A percentile compares a stretch with the other conserved stretches of the same genome.
Evolutionary conservation across 2,329 filamentous ascomycete species (phyloP).

Genomic region (Diaporthe sp.): DNA sequence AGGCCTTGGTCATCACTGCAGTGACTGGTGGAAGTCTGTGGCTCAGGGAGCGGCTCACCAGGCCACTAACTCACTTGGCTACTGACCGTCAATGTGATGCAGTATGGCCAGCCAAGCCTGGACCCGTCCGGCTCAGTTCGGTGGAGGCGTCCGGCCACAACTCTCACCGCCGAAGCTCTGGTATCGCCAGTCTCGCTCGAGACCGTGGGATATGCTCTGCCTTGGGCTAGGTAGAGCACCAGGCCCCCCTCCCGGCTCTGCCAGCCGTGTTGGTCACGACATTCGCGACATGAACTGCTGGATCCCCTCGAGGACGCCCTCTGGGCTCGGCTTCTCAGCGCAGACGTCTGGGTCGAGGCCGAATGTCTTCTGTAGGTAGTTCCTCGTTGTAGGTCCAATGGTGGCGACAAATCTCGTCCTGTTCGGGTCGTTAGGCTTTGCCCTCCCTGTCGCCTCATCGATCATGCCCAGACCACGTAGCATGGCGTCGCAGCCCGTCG

Average conservation of each 20-base stretch:
- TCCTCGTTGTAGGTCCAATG: constrained; percentile 92
- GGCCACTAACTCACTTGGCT: neutral
- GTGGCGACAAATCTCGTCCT: constrained; percentile 77
- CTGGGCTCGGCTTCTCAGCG: constrained; percentile 82
- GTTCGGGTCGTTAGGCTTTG: constrained; percentile 40
- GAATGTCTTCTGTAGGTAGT: constrained; percentile 75
- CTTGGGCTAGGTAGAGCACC: neutral
- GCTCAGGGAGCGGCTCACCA: neutral
- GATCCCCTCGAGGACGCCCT: constrained; percentile 80
- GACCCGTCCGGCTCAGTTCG: neutral
- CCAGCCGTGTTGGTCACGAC: neutral
- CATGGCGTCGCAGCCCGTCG: constrained; percentile 72
- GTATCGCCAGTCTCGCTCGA: neutral
- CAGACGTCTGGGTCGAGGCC: constrained; percentile 81
- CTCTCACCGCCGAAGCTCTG: neutral
- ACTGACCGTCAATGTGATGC: neutral
- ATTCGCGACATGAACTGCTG: constrained; percentile 48
- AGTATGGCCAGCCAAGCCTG: neutral
- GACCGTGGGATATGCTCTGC: neutral
- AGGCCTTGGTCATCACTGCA: neutral
- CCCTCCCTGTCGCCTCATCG: constrained; percentile 56
- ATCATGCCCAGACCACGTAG: constrained; percentile 63
- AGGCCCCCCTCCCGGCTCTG: too few species aligned
- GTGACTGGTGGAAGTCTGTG: neutral
- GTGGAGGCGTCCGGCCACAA: neutral